These are phyloP conservation scores for Candida sanyaensis DNA, from an alignment of 1,139 yeast species.

Conservation along the genomic window DNA sequence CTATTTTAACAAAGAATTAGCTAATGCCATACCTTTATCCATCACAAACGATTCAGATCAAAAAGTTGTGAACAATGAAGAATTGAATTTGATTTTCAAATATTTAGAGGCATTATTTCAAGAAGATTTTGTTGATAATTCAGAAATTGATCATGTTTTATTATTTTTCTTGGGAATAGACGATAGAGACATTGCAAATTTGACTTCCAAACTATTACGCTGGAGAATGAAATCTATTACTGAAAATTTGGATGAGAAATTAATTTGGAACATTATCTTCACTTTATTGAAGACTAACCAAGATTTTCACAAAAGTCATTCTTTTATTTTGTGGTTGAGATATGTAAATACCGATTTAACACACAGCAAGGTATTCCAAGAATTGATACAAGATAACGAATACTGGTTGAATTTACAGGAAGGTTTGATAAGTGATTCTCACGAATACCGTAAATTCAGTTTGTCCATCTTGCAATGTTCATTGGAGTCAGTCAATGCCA, in stretches of 20 bases:
- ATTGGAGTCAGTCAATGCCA: slow-evolving; percentile 43
- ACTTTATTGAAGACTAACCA: slow-evolving; percentile 28
- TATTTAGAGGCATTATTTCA: slow-evolving; percentile 21
- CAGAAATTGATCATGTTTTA: slow-evolving; percentile 26
- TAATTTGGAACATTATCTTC: slow-evolving; percentile 50
- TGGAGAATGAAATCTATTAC: slow-evolving; percentile 48
- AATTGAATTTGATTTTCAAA: slow-evolving; percentile 10
- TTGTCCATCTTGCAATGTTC: slow-evolving; percentile 68
- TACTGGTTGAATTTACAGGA: slow-evolving; percentile 66
- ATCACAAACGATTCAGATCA: background rate
- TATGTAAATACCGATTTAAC: slow-evolving; percentile 32
- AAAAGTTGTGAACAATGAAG: slow-evolving; percentile 1
- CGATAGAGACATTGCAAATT: slow-evolving; percentile 32
- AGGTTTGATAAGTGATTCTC: slow-evolving; percentile 58
- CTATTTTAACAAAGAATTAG: slow-evolving; percentile 8
- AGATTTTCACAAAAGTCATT: slow-evolving; percentile 41
- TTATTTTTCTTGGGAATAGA: slow-evolving; percentile 32
- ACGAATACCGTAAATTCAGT: slow-evolving; percentile 74
- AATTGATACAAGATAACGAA: slow-evolving; percentile 30
- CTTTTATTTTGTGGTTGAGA: slow-evolving; percentile 58
- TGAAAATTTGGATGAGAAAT: slow-evolving; percentile 20
- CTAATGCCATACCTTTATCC: slow-evolving; percentile 5
- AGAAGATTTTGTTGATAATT: slow-evolving; percentile 4
- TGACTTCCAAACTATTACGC: slow-evolving; percentile 40
- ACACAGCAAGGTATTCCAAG: slow-evolving; percentile 28